Evolutionary conservation across 2,329 filamentous ascomycete genomes (phyloP).

Genomic region (Microdochium bolleyi): DNA sequence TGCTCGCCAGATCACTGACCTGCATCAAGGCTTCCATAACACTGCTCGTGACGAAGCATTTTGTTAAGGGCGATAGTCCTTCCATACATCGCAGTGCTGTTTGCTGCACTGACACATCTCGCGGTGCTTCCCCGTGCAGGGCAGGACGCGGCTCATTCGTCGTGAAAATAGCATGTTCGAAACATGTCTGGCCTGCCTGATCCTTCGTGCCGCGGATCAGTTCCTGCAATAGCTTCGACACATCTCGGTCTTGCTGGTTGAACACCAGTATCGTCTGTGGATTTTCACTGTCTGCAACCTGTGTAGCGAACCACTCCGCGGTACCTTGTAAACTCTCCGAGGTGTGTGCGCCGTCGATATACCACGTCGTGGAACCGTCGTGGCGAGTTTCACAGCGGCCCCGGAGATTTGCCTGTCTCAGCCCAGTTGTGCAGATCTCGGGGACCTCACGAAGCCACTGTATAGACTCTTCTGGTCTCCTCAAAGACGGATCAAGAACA

Average conservation of each 20-base stretch:
- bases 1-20: conserved; percentile 33
- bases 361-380: conserved; percentile 55
- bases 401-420: conserved; percentile 60
- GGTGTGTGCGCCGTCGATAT: conserved; percentile 84
- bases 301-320: conserved; percentile 65
- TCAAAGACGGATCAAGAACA: conserved; percentile 8
- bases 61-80: conserved; percentile 37
- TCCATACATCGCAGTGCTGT: conserved; percentile 54
- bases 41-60: conserved; percentile 50
- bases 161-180: conserved; percentile 72
- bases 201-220: conserved; percentile 49
- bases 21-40: conserved; percentile 62
- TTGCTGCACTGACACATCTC: conserved; percentile 55
- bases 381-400: conserved; percentile 68
- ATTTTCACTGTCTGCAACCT: conserved; percentile 15
- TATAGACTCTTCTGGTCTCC: conserved; percentile 4
- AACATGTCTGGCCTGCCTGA: conserved; percentile 27
- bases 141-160: conserved; percentile 49
- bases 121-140: conserved; percentile 45
- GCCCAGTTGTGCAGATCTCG: conserved; percentile 50
- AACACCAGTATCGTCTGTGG: conserved; percentile 61
- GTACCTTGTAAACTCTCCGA: conserved; percentile 72
- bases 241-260: conserved; percentile 86
- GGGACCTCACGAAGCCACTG: conserved; percentile 28
- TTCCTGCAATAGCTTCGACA: conserved; percentile 52